These are phyloP conservation scores for Hygrophoropsis aurantiaca DNA, from an alignment of 768 basidiomycete species.

Conservation along the genomic window DNA sequence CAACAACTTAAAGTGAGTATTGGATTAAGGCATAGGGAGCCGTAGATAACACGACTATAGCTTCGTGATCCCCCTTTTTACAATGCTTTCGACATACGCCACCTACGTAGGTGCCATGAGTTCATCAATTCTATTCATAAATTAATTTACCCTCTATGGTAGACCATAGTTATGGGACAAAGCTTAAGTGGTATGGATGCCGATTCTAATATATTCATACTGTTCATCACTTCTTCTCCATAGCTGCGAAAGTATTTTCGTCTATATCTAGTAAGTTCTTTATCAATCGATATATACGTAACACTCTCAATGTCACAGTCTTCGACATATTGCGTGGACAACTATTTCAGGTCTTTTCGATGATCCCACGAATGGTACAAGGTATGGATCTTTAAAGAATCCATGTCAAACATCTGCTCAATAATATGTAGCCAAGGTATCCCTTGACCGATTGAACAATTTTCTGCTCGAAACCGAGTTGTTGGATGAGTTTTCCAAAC, in stretches of 20 bases:
- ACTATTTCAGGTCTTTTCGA: conserved; percentile 34
- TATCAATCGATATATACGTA: too few species aligned
- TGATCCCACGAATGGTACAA: conserved; percentile 26
- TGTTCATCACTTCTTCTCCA: neutral
- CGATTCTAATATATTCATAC: neutral
- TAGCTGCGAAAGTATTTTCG: conserved; percentile 36
- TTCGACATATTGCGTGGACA: conserved; percentile 60
- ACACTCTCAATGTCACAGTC: conserved; percentile 47
- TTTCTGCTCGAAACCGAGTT: conserved; percentile 33
- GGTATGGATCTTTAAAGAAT: conserved; percentile 8
- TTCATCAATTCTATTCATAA: neutral
- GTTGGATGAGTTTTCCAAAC: neutral
- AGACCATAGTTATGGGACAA: conserved; percentile 3
- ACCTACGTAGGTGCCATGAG: conserved; percentile 44
- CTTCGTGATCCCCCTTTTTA: conserved; percentile 56
- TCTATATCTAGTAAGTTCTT: conserved; percentile 28
- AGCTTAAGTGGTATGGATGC: conserved; percentile 1
- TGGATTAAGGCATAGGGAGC: too few species aligned
- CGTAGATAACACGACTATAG: conserved; percentile 27
- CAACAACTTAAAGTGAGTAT: conserved; percentile 27
- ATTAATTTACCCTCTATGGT: neutral
- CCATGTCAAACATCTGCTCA: conserved; percentile 22
- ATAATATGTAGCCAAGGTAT: conserved; percentile 51
- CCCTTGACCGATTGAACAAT: conserved; percentile 53
- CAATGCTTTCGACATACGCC: conserved; percentile 64